phyloP scores from a whole-genome alignment of 331 rosid genomes.

The Pyrus hybrid region DNA sequence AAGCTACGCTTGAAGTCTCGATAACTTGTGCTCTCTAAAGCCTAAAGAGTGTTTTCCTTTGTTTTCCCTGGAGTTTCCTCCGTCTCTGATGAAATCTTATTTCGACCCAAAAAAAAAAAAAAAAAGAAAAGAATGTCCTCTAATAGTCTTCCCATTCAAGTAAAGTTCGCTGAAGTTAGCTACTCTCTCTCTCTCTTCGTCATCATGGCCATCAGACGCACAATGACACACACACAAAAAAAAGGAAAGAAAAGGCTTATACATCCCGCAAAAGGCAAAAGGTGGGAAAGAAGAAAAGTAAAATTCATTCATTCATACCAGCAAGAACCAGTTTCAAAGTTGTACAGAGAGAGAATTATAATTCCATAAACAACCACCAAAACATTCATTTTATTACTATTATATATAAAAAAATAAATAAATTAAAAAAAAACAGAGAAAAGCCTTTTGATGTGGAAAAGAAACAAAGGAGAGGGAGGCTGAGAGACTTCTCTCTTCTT shows the following conservation, averaged over 20 bases:
- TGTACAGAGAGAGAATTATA: neutral
- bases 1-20: no score
- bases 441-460: neutral
- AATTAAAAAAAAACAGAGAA: no score
- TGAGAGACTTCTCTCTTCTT: constrained; percentile 8
- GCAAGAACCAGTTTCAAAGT: constrained; percentile 46
- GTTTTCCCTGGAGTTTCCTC: no score
- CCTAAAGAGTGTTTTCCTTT: no score
- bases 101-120: no score
- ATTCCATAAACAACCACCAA: neutral
- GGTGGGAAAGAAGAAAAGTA: constrained; percentile 37
- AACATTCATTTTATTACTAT: neutral
- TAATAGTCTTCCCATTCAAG: constrained; percentile 86
- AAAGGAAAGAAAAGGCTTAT: constrained; percentile 18
- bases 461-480: constrained; percentile 37
- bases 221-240: constrained; percentile 19
- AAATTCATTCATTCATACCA: constrained; percentile 20
- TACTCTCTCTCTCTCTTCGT: constrained; percentile 14
- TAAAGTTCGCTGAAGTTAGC: constrained; percentile 80
- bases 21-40: no score
- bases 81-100: no score
- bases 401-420: no score
- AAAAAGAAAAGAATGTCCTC: no score
- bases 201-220: constrained; percentile 36
- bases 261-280: constrained; percentile 62